These are phyloP conservation scores for Ophiostoma piceae DNA, from an alignment of 2,329 filamentous ascomycete genomes.

Conservation along the genomic window DNA sequence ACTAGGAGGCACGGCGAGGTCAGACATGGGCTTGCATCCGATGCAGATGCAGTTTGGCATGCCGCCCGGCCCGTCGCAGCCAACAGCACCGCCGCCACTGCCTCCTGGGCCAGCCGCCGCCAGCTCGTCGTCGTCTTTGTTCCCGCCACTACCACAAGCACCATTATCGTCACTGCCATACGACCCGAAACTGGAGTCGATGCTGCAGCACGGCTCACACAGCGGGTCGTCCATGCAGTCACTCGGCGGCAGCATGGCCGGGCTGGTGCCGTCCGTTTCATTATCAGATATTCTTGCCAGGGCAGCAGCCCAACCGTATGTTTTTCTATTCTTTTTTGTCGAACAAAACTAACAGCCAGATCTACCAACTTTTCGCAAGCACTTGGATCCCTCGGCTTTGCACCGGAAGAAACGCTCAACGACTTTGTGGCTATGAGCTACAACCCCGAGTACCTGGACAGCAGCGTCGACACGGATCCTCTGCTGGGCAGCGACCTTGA, in stretches of 20 bases:
- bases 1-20: slow-evolving; percentile 11
- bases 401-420: slow-evolving; percentile 36
- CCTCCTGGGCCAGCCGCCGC: neutral
- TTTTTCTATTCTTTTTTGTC: no score
- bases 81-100: neutral
- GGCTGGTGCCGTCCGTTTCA: slow-evolving; percentile 23
- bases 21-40: slow-evolving; percentile 5
- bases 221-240: slow-evolving; percentile 24
- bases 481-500: slow-evolving; percentile 35
- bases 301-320: slow-evolving; percentile 35
- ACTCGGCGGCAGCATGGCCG: slow-evolving; percentile 9
- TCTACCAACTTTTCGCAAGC: slow-evolving; percentile 35
- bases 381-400: slow-evolving; percentile 37
- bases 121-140: neutral
- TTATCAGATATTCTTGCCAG: slow-evolving; percentile 37
- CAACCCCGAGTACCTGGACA: slow-evolving; percentile 34
- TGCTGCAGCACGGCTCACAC: slow-evolving; percentile 20
- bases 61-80: slow-evolving; percentile 11
- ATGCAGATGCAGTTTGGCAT: slow-evolving; percentile 15
- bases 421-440: slow-evolving; percentile 38
- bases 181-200: slow-evolving; percentile 16
- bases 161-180: slow-evolving; percentile 14
- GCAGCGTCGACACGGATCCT: slow-evolving; percentile 31
- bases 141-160: slow-evolving; percentile 7
- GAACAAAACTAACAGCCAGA: slow-evolving; percentile 29